Conservation (phyloP, 148 eudicot species). For the Amaranthus palmeri region DNA sequence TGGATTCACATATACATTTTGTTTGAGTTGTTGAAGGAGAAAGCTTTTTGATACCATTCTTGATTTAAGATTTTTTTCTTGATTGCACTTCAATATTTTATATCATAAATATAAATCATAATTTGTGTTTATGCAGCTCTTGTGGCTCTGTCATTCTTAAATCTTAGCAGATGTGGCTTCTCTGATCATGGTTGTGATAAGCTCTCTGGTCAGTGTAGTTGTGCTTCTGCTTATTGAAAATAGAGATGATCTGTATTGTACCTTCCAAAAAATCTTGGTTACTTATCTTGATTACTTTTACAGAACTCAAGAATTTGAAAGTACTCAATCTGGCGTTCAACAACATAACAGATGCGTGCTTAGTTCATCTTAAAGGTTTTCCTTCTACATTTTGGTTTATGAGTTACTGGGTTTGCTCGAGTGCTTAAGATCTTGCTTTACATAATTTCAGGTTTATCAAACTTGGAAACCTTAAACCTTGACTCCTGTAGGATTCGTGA, state of each 20-base stretch:
- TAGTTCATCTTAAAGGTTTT: constrained; percentile 75
- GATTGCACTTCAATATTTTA: background rate
- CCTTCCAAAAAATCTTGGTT: background rate
- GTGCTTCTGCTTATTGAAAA: constrained; percentile 2
- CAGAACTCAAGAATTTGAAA: constrained; percentile 63
- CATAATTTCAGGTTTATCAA: constrained; percentile 48
- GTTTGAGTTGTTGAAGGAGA: background rate
- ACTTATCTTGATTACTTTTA: background rate
- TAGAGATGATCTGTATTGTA: background rate
- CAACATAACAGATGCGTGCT: constrained; percentile 68
- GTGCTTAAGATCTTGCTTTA: constrained; percentile 3
- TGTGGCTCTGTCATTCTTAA: constrained; percentile 63
- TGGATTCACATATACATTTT: background rate
- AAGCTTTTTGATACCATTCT: constrained; percentile 1
- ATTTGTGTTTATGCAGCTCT: constrained; percentile 52
- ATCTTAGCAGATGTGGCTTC: constrained; percentile 80
- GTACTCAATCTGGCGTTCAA: constrained; percentile 90
- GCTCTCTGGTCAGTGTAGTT: constrained; percentile 56
- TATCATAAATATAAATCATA: background rate
- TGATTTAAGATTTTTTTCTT: background rate
- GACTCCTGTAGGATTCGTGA: constrained; percentile 86
- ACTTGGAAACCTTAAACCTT: constrained; percentile 84
- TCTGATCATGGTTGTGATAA: constrained; percentile 75
- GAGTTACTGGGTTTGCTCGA: background rate
- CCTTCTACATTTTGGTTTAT: background rate